Evolutionary conservation across 495 filamentous ascomycete genomes (phyloP).

Genomic region (Cercophora sp.): DNA sequence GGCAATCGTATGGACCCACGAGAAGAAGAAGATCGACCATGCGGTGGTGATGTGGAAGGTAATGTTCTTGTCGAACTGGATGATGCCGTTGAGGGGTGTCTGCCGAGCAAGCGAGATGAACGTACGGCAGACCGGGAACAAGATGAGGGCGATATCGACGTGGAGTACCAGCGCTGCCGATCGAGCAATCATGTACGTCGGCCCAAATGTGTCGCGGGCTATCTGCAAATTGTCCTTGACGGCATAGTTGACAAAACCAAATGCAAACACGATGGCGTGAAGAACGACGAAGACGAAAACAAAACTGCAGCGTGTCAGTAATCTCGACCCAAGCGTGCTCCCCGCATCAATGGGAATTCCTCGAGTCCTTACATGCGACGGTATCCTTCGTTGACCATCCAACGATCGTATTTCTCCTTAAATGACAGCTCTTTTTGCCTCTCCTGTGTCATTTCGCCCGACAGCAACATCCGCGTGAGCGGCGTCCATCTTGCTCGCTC

Average conservation of each 20-base stretch:
- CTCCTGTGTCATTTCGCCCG: slow-evolving; percentile 65
- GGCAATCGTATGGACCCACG: slow-evolving; percentile 73
- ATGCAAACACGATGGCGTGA: slow-evolving; percentile 65
- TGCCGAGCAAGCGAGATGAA: slow-evolving; percentile 71
- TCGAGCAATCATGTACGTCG: slow-evolving; percentile 68
- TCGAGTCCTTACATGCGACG: slow-evolving; percentile 65
- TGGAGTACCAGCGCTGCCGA: slow-evolving; percentile 67
- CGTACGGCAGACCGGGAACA: slow-evolving; percentile 77
- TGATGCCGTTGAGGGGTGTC: slow-evolving; percentile 71
- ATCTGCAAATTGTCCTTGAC: slow-evolving; percentile 65
- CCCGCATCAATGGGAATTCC: too few relatives aligned
- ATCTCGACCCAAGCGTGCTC: too few relatives aligned
- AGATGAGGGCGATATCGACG: slow-evolving; percentile 68
- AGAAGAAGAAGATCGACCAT: slow-evolving; percentile 79
- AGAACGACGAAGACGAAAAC: slow-evolving; percentile 64
- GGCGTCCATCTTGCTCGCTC: slow-evolving; percentile 67
- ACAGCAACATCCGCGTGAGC: slow-evolving; percentile 63
- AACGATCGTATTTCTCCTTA: slow-evolving; percentile 50
- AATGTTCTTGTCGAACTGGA: slow-evolving; percentile 79
- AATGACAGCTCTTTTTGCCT: slow-evolving; percentile 55
- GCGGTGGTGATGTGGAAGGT: slow-evolving; percentile 76
- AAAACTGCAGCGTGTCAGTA: slow-evolving; percentile 57
- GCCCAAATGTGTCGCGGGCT: slow-evolving; percentile 59
- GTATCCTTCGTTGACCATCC: slow-evolving; percentile 79
- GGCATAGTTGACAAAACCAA: slow-evolving; percentile 71